phyloP scores from a whole-genome alignment of 2,329 filamentous ascomycete species.

The Aureobasidium lini region DNA sequence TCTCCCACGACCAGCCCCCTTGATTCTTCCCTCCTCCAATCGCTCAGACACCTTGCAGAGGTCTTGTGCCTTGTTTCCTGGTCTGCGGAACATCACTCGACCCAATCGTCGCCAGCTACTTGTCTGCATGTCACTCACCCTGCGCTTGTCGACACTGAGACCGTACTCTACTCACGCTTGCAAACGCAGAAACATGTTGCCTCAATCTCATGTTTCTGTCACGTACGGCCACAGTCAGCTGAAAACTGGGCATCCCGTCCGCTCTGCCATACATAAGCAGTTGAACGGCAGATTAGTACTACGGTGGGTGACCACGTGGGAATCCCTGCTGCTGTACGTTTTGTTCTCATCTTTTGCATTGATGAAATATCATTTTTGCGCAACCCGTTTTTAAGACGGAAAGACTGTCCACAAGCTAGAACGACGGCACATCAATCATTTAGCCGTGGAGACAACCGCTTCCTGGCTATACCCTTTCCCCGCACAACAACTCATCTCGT shows the following conservation, averaged over 20 bases:
- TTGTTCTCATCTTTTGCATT: too few relatives aligned
- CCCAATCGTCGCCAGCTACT: not conserved
- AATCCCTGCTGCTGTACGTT: too few relatives aligned
- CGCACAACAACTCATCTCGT: not conserved
- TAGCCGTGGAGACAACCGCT: not conserved
- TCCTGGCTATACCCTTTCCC: not conserved
- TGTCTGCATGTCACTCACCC: not conserved
- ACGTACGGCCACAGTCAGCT: slow-evolving; percentile 1
- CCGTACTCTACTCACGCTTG: too few relatives aligned
- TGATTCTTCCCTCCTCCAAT: not conserved
- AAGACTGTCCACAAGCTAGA: not conserved
- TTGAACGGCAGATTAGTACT: too few relatives aligned
- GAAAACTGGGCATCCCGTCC: not conserved
- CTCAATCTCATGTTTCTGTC: not conserved
- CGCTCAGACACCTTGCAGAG: not conserved
- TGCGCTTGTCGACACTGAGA: too few relatives aligned
- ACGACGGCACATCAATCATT: not conserved
- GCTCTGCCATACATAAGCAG: too few relatives aligned
- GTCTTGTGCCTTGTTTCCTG: slow-evolving; percentile 1
- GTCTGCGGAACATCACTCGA: not conserved
- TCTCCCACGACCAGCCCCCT: not conserved
- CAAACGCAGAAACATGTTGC: too few relatives aligned
- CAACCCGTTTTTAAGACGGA: too few relatives aligned
- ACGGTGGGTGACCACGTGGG: too few relatives aligned
- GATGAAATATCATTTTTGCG: too few relatives aligned